Base-by-base conservation (phyloP, 1,139 yeast genomes). In the Debaryomyces coudertii region DNA sequence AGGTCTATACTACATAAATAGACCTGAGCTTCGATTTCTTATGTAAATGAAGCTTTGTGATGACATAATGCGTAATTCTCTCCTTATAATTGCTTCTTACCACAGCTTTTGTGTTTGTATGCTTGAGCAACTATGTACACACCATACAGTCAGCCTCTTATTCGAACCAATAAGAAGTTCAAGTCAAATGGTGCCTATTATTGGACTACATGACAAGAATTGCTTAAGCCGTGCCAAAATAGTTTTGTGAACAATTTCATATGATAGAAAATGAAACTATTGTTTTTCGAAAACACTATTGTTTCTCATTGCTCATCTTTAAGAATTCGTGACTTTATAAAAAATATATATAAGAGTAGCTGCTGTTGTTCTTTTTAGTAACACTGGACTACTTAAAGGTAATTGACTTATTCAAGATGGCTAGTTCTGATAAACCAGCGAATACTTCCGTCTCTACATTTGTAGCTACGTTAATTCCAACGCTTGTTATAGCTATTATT, bases 401-500 rank as follows among this genome's bases (percentile, higher is more conserved):
- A 38, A 28, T 38, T 28, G 41, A 28, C 24, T 18, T 33, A 33
- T 18, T 23, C 4, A 44, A 22, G 24, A 40, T 40, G 46, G 49
- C 48, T 16, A 34, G 20, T 29, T 14, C 20, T 8, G 27, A 33
- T 2, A 14, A 28, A 15, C 34, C 41, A n/a, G 34, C 36, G 5
- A 37, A 31, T 12, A 30, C 37, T 7, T 68, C 76, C 23, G 71
- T 72, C 16, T 73, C 79, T 36, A 75, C 72, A 47, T 69, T 73
- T 47, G 44, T 75, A 43, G 63, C 77, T 22, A 61, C 72, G 8
- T 63, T 73, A 39, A 63, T 71, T 27, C 78, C 77, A 5, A 69
- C 65, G 18, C 56, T 65, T 23, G 60, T 82, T 37, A 65, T 89
- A 9, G 85, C 85, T 47, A 71, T 69, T 3, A 71, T 80, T 1